Conservation (phyloP, 305 asterid genomes). For the Solanum aculeatissimum region DNA sequence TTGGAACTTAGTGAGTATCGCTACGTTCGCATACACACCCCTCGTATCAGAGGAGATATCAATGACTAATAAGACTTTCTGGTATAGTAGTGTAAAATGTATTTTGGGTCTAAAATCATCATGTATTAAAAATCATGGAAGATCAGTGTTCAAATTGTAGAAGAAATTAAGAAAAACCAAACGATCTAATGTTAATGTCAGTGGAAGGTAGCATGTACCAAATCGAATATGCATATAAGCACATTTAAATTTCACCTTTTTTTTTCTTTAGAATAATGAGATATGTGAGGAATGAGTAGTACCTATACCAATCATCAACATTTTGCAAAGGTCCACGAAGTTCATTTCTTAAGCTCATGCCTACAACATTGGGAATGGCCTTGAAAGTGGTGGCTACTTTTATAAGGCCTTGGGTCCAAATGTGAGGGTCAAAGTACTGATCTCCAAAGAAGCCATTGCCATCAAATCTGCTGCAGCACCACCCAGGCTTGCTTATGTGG, state of each 20-base stretch:
- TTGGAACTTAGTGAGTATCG: neutral
- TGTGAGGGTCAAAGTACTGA: constrained; percentile 48
- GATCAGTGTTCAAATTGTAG: neutral
- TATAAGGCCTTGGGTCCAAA: constrained; percentile 72
- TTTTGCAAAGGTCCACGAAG: constrained; percentile 75
- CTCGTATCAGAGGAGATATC: neutral
- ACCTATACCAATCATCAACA: constrained; percentile 75
- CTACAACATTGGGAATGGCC: constrained; percentile 42
- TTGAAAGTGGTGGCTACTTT: constrained; percentile 61
- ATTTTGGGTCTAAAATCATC: neutral
- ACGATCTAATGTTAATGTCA: neutral
- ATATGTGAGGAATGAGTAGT: neutral
- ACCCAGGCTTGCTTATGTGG: constrained; percentile 86
- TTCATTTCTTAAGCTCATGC: constrained; percentile 90
- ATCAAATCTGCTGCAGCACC: constrained; percentile 79
- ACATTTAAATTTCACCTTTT: neutral
- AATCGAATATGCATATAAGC: neutral
- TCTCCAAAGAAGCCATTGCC: constrained; percentile 96
- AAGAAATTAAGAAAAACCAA: neutral
- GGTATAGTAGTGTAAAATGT: neutral
- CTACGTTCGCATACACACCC: neutral
- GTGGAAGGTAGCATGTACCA: neutral
- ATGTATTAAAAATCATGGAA: neutral
- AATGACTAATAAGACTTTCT: neutral
- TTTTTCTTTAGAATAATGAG: neutral